These are phyloP conservation scores for Cercospora zeina DNA, from an alignment of 2,329 filamentous ascomycete species.

Conservation along the genomic window DNA sequence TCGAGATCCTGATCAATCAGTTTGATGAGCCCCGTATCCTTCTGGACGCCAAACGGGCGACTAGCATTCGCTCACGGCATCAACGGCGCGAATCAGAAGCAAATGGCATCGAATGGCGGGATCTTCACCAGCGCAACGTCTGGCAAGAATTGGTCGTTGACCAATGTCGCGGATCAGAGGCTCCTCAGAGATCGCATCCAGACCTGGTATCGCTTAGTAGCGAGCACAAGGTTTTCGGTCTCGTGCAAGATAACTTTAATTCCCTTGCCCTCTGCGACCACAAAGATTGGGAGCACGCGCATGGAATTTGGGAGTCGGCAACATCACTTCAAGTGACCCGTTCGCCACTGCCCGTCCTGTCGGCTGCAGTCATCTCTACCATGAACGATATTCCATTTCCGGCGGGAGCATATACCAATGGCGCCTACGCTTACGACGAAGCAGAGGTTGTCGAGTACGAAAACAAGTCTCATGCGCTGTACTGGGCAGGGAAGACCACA, in stretches of 20 bases:
- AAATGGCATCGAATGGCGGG: background rate
- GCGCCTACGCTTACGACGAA: constrained; percentile 48
- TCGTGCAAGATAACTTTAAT: constrained; percentile 8
- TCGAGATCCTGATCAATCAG: constrained; percentile 51
- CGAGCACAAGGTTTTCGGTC: background rate
- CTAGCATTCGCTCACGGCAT: background rate
- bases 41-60: constrained; percentile 20
- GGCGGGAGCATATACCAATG: constrained; percentile 48
- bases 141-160: background rate
- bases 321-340: constrained; percentile 47
- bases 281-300: constrained; percentile 46
- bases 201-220: background rate
- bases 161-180: background rate
- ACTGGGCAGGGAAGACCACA: constrained; percentile 60
- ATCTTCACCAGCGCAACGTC: background rate
- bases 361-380: constrained; percentile 48
- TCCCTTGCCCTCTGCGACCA: constrained; percentile 48
- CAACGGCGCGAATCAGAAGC: background rate
- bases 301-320: constrained; percentile 52
- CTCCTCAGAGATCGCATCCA: background rate
- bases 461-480: constrained; percentile 53
- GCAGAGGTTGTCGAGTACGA: constrained; percentile 51
- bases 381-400: constrained; percentile 55
- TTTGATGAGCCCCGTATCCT: constrained; percentile 53
- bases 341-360: constrained; percentile 51